Base-by-base conservation (phyloP, 345 rosid species). In the Syzygium aqueum region DNA sequence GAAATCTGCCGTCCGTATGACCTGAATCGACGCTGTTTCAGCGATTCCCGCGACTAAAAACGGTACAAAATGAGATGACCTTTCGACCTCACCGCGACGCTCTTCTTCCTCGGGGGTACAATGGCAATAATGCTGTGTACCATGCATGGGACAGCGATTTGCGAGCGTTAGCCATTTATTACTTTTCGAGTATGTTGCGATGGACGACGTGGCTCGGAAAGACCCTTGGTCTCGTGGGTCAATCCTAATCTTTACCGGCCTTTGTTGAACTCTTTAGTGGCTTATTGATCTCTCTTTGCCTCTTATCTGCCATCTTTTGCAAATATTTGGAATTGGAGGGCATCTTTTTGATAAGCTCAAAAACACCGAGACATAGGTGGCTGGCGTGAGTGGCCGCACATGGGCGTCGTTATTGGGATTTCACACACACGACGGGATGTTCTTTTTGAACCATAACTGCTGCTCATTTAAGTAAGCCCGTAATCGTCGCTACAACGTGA, bases 381-480 rank as follows among this genome's bases (percentile, higher is more conserved):
- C 5, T 0, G 0, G 8, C 3, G 14, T 25, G 6, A 57, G 33
- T 6, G 9, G 10, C 40, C 2, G 0, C 21, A 15, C 10, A 30
- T 7, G 6, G 37, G 11, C 7, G 40, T 65, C 16, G 30, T 30
- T 15, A 15, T 65, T 65, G 5, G 4, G 8, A 65, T 65, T 65
- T 21, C 5, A 13, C 1, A 0, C 0, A 6, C 0, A 8, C 0
- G 2, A 27, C 0, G 4, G 7, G 27, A 61, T 61, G 0, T 30
- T n/a, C 2, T 0, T 30, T 65, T 65, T 30, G 22, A 65, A 2
- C 0, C 0, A 0, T 8, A 16, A 30, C 3, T 0, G 0, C 4
- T 5, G 0, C 43, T 30, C 22, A 16, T 65, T 16, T 28, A 1
- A 65, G 5, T 16, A 15, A 65, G 40, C 30, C 2, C 5, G 0